Base-by-base conservation (phyloP, 2,329 filamentous ascomycete genomes). In the Acrocalymma vagum region DNA sequence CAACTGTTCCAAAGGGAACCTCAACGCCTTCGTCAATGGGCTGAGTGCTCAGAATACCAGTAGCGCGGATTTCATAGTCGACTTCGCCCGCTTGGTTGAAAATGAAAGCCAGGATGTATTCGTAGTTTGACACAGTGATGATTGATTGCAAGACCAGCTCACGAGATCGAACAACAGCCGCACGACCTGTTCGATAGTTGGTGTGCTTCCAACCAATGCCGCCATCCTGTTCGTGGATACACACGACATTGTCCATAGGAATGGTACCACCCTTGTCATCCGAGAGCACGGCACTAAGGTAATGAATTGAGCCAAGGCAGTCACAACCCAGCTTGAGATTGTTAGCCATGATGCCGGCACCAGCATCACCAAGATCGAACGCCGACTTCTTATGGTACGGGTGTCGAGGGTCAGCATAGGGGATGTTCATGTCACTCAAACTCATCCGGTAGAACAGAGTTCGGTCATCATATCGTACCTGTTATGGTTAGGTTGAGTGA, bases 121-220 rank as follows among this genome's bases (percentile, higher is more conserved):
- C 85, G 67, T 88, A 88, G 69, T 88, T 88, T 9, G 83, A 78
- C 4, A 88, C 82, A 0, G 84, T 88, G 68, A 86, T 86, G 63
- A 88, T 88, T 55, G 80, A 82, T 60, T 88, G 85, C 5, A 88
- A 62, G 1, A 88, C 84, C 4, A 88, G 70, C 60, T 88, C 83
- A 17, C 85, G 76, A 48, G 80, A 83, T 14, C 85, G 79, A 13
- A 80, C 79, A 4, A 87, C 77, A 1, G 81, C 84, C 2, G 85
- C 83, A 8, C 82, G 75, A 0, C 79, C 80, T 5, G 83, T 86
- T 8, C 85, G 75, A 69, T 87, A 86, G 65, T 88, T 88, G 32
- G 83, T 87, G 68, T 88, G 85, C 60, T 88, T 88, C 77, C 84
- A 86, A 26, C 81, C 81, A 41, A 87, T 83, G 3, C 85, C 85